Base-by-base conservation (phyloP, 805 yeast genomes). In the Yarrowia keelungensis region DNA sequence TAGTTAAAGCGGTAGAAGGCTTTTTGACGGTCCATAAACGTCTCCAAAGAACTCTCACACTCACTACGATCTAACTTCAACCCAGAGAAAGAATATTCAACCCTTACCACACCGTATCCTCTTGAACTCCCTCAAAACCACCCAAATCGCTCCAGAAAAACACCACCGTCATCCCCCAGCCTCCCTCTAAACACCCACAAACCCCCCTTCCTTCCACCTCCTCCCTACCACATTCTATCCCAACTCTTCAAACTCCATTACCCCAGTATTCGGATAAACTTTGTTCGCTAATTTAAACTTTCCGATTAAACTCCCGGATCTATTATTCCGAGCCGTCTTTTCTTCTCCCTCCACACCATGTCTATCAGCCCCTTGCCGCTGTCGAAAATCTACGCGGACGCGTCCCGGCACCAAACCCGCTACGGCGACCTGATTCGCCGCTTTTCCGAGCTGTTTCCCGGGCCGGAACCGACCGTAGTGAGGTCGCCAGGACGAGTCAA, bases 401-500 rank as follows among this genome's bases (percentile, higher is more conserved):
- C 72, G 10, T 47, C 43, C 11, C 56, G 59, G 10, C 75, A 74
- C 68, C n/a, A 19, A 8, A 39, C 59, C 5, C 69, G 76, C 19
- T 74, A 73, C 58, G 64, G 45, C 19, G 38, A 36, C 14, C 69
- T 74, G 51, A 49, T 72, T 62, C 64, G 69, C 19, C 53, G 67
- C 49, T 74, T 73, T 54, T 70, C 71, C 35, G 69, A 69, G 59
- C 67, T 67, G 8, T 70, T 68, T 9, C 32, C 35, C 32, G 74
- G 72, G 22, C 46, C 59, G 3, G 9, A 59, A 0, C 83, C 85
- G 4, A 82, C 81, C 42, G 83, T 87, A 73, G 76, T 86, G 26
- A 80, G 92, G 64, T 85, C 90, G 15, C 92, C 93, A n/a, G 92
- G 92, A 41, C 79, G 93, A 72, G 92, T 89, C 67, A 89, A 88